Evolutionary conservation across 768 basidiomycete genomes (phyloP), one percentile per base, ranked within the genome.

Genomic region (Tulasnella sp.): DNA sequence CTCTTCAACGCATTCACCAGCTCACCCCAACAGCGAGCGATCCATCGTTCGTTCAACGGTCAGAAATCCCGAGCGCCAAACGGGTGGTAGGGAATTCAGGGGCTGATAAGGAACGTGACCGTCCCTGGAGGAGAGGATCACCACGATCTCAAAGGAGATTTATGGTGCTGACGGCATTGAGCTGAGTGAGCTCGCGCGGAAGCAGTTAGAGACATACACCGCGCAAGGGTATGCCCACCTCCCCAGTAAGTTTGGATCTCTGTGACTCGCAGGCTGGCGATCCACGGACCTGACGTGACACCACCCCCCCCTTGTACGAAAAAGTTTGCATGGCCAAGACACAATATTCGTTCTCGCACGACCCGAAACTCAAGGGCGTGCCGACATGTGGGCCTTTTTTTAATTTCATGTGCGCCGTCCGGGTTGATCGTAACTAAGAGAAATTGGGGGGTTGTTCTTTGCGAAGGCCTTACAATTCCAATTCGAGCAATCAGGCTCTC

Each of bases 261-360:
- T 21, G 34, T 39, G 79, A 44, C n/a, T 56, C 68, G 76, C n/a
- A 10, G 72, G 18, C 40, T 39, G n/a, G 34, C 52, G 40, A 18
- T 71, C 27, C 40, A 44, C 68, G 62, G 62, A 68, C 62, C 27
- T 36, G 42, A 52, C 42, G 39, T 12, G 21, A 3, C 18, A n/a
- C n/a, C n/a, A n/a, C n/a, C n/a, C 12, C 48, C 52, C 75, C 58
- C 42, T 52, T 81, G 73, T 80, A 83, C 74, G 3, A 9, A 77
- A n/a, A 82, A 93, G 96, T 97, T 84, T 97, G 95, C 86, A 95
- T 97, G 94, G 96, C 95, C 74, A 97, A 98, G 89, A 99, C 98
- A 8, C 97, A 98, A 81, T 95, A 98, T 83, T 98, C 96, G 27
- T 96, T 99, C 87, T 97, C 96, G 36, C 96, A 97, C 84, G 93